Conservation (phyloP, 1,284 basidiomycete species). For the Sphaerobolus stellatus region DNA sequence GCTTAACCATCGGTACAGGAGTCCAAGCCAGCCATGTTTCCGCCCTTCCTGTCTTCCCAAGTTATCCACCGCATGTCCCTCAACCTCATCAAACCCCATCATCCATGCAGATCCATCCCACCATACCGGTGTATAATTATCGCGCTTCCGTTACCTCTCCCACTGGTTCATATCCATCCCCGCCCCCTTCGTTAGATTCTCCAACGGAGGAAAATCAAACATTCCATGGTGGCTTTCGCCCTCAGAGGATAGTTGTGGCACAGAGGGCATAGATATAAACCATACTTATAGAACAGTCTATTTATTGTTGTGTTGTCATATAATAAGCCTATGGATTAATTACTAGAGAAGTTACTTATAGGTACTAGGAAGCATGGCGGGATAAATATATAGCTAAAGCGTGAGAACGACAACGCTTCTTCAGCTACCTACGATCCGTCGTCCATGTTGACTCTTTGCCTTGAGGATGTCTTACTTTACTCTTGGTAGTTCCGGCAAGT, state of each 20-base stretch:
- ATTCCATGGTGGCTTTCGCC: slow-evolving; percentile 1
- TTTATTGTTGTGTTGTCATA: neutral
- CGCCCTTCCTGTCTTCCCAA: slow-evolving; percentile 15
- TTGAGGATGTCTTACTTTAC: too few relatives aligned
- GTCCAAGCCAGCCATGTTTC: slow-evolving; percentile 17
- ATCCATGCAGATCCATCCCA: slow-evolving; percentile 14
- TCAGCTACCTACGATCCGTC: neutral
- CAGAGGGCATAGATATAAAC: slow-evolving; percentile 7
- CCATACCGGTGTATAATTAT: slow-evolving; percentile 35
- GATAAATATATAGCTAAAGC: neutral
- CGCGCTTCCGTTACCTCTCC: slow-evolving; percentile 33
- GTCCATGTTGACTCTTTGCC: too few relatives aligned
- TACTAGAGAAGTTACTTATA: too few relatives aligned
- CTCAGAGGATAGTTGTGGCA: slow-evolving; percentile 5
- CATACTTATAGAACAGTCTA: neutral
- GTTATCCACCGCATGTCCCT: slow-evolving; percentile 8
- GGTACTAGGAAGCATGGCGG: too few relatives aligned
- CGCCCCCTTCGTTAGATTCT: slow-evolving; percentile 71
- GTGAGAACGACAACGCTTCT: neutral
- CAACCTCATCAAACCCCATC: slow-evolving; percentile 12
- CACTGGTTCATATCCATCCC: slow-evolving; percentile 69
- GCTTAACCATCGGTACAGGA: slow-evolving; percentile 15
- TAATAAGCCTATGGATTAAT: neutral
- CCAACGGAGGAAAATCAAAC: slow-evolving; percentile 40
- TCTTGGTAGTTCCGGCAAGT: neutral